Percentiles rank a stretch among this genome's conserved stretches.
These are phyloP conservation scores for Botrytis galanthina DNA, from an alignment of 2,329 filamentous ascomycete species.

Conservation along the genomic window DNA sequence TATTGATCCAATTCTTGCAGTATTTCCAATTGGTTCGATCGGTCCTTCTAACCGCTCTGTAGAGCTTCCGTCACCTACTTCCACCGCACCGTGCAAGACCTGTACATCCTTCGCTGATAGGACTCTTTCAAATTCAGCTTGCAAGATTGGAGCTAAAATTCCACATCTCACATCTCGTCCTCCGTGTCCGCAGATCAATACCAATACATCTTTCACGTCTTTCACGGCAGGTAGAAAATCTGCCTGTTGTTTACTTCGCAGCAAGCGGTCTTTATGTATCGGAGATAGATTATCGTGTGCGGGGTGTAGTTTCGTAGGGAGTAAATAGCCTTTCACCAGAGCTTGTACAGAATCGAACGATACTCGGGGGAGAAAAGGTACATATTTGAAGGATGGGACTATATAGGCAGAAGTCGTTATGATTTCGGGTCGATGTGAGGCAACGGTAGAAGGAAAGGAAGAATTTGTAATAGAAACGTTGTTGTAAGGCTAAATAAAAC, in stretches of 20 bases:
- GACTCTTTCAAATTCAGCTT: conserved; percentile 65
- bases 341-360: conserved; percentile 55
- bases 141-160: conserved; percentile 70
- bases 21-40: conserved; percentile 25
- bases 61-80: conserved; percentile 16
- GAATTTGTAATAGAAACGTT: conserved; percentile 74
- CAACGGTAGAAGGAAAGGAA: conserved; percentile 61
- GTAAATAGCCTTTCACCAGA: conserved; percentile 63
- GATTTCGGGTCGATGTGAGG: conserved; percentile 39
- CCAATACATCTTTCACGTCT: conserved; percentile 64
- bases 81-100: conserved; percentile 48
- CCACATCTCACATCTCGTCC: conserved; percentile 81
- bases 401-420: conserved; percentile 68
- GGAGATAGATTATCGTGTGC: conserved; percentile 58
- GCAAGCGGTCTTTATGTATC: conserved; percentile 53
- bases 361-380: conserved; percentile 66
- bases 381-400: conserved; percentile 79
- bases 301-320: conserved; percentile 60
- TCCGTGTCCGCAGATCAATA: conserved; percentile 87
- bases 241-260: conserved; percentile 52
- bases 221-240: conserved; percentile 55
- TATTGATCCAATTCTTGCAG: conserved; percentile 65
- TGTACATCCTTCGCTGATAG: conserved; percentile 50
- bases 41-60: conserved; percentile 46
- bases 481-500: conserved; percentile 67